Evolutionary conservation across 345 rosid genomes (phyloP).

Genomic region (Tarenaya hassleriana): DNA sequence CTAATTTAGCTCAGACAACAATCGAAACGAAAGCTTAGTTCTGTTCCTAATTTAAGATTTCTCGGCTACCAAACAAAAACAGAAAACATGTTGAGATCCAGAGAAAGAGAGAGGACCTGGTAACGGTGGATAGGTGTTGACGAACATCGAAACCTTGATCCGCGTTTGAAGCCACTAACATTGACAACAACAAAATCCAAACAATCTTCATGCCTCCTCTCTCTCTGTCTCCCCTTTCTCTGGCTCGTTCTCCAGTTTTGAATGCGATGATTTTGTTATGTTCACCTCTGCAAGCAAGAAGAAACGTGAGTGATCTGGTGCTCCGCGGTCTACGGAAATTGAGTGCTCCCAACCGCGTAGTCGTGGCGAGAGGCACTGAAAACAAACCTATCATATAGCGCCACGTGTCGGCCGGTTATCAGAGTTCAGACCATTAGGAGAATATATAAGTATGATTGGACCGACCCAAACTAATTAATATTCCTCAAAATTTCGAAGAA

Average conservation of each 20-base stretch:
- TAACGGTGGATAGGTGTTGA: conserved; percentile 59
- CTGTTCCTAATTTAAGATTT: conserved; percentile 8
- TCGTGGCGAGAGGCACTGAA: too few species aligned
- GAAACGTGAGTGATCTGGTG: too few species aligned
- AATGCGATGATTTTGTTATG: too few species aligned
- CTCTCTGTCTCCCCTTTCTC: conserved; percentile 19
- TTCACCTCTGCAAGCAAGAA: too few species aligned
- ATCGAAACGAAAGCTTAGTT: not conserved
- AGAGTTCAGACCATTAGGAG: too few species aligned
- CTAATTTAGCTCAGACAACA: not conserved
- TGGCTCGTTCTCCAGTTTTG: not conserved
- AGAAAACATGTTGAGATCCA: not conserved
- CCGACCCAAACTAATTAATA: too few species aligned
- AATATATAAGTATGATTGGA: too few species aligned
- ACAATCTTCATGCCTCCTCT: conserved; percentile 22
- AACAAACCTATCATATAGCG: too few species aligned
- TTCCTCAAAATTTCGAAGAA: too few species aligned
- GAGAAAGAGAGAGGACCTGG: conserved; percentile 39
- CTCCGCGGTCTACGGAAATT: too few species aligned
- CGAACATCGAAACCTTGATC: conserved; percentile 62
- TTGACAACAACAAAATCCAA: conserved; percentile 18
- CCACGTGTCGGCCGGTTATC: too few species aligned
- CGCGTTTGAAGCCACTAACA: conserved; percentile 27
- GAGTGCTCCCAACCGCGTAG: too few species aligned
- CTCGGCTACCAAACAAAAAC: conserved; percentile 1